phyloP scores from a whole-genome alignment of 306 rosid species.

The Medicago ruthenica region DNA sequence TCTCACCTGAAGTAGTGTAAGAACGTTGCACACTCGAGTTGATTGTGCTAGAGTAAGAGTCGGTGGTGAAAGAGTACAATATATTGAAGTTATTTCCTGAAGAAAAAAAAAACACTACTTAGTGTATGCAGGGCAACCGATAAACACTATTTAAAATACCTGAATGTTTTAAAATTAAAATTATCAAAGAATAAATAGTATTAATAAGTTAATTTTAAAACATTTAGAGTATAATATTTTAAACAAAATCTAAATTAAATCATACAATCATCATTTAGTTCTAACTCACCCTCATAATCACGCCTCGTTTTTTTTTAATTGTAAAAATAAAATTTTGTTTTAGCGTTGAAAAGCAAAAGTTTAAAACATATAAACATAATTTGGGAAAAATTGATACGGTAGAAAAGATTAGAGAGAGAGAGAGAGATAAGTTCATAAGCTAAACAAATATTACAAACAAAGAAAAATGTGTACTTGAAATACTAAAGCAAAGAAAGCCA shows the following conservation, averaged over 20 bases:
- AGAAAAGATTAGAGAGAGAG: neutral
- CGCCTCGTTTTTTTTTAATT: neutral
- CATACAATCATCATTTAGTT: neutral
- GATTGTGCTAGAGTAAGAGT: conserved; percentile 73
- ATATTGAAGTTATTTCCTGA: conserved; percentile 83
- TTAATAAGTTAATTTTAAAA: neutral
- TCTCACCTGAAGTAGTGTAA: conserved; percentile 87
- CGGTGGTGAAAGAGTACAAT: conserved; percentile 82
- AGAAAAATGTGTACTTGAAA: neutral
- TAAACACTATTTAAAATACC: neutral
- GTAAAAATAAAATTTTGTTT: neutral
- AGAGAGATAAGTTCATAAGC: neutral
- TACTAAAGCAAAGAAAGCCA: neutral
- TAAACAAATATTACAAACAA: neutral
- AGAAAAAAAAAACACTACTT: neutral
- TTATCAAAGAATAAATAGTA: neutral
- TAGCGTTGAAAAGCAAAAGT: neutral
- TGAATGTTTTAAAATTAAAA: neutral
- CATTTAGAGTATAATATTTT: neutral
- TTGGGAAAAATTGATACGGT: neutral
- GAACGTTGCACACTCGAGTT: conserved; percentile 88
- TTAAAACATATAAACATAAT: neutral
- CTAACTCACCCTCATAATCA: neutral
- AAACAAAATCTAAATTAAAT: neutral
- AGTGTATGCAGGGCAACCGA: neutral